Evolutionary conservation across 345 rosid species (phyloP), one percentile per base, ranked within the genome.

Genomic region (Passiflora organensis): DNA sequence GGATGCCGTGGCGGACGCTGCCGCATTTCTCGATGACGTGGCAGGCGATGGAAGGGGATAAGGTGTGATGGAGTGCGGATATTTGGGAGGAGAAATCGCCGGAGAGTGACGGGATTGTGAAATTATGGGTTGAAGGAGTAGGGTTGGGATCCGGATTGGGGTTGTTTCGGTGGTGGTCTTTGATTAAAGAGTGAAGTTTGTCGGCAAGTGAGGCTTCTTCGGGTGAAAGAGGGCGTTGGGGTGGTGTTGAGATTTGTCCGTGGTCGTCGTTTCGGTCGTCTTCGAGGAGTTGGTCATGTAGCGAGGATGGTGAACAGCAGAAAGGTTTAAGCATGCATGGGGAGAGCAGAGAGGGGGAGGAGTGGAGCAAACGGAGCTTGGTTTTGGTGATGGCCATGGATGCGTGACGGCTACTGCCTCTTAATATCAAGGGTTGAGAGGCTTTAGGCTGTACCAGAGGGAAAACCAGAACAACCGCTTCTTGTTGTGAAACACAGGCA

Each of bases 111-210:
- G 87, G 77, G 56, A 82, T 73, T 17, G 85, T 69, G 76, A 74
- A 69, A 63, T 45, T 61, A 15, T 81, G 76, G 72, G 51, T 56
- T 32, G 78, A 70, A 24, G 81, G 75, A 39, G 70, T 38, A 0
- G 48, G 59, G 43, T 22, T 53, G 16, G 76, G 64, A 55, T 51
- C 51, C 0, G 66, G 70, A 56, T 48, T 65, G 16, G 95, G 90
- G 81, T 82, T 81, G 71, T 75, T 77, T 54, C 95, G 91, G 72
- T 84, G 70, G 83, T 93, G 95, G 38, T 81, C 79, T 71, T 75
- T 86, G 77, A 93, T 89, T 19, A 86, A 47, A 28, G 83, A 71
- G 62, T 81, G 83, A 44, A 86, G 51, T 19, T 72, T 78, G 10
- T 72, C 95, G 63, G 67, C 86, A 4, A 73, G 51, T 13, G 59